phyloP scores from a whole-genome alignment of 768 basidiomycete genomes.

The Cystobasidium tubakii region DNA sequence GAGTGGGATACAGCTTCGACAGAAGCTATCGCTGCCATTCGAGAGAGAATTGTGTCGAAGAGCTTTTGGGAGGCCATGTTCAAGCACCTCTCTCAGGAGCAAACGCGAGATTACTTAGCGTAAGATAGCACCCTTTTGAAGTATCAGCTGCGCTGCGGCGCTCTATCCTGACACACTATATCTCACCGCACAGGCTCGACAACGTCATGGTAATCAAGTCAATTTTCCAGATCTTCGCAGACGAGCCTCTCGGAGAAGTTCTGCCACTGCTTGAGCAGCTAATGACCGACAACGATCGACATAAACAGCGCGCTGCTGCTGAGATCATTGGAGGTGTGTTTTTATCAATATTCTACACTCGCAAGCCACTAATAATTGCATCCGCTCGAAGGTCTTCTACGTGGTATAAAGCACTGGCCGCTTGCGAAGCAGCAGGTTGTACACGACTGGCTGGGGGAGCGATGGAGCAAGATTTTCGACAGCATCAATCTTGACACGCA shows the following conservation, averaged over 20 bases:
- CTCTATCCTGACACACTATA: not conserved
- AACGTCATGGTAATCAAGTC: constrained; percentile 52
- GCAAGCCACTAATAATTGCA: constrained; percentile 49
- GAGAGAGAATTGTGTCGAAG: constrained; percentile 37
- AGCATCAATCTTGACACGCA: constrained; percentile 77
- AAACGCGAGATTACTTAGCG: constrained; percentile 38
- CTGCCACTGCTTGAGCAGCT: constrained; percentile 60
- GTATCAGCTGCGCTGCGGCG: no score
- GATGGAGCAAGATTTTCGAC: constrained; percentile 61
- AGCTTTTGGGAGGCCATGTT: constrained; percentile 43
- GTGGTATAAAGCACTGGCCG: constrained; percentile 84
- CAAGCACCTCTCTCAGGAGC: constrained; percentile 43
- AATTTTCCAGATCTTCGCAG: constrained; percentile 61
- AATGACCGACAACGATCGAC: constrained; percentile 66
- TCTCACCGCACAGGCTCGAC: not conserved
- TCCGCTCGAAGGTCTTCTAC: constrained; percentile 41
- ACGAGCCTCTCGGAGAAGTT: constrained; percentile 62
- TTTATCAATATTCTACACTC: no score
- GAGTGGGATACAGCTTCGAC: constrained; percentile 40
- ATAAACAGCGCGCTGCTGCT: constrained; percentile 80
- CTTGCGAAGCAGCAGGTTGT: constrained; percentile 61
- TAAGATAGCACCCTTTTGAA: not conserved
- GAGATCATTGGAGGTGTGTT: constrained; percentile 61
- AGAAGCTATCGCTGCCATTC: constrained; percentile 26
- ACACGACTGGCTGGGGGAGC: constrained; percentile 74